These are phyloP conservation scores for Tuber magnatum DNA, from an alignment of 495 filamentous ascomycete genomes.

Conservation along the genomic window DNA sequence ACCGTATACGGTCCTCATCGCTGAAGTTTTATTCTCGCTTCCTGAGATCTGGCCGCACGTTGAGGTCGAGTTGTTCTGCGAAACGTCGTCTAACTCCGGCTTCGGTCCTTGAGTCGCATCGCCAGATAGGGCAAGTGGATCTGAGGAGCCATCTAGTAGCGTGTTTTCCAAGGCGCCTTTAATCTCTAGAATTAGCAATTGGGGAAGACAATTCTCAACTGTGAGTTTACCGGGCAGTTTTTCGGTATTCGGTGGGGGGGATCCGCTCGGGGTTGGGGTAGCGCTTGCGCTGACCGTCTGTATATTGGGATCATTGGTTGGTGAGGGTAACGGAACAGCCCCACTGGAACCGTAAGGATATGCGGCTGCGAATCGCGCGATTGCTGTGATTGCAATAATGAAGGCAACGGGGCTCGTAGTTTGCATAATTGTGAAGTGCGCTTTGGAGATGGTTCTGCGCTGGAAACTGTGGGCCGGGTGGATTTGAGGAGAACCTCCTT, in stretches of 20 bases:
- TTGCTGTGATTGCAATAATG: background rate
- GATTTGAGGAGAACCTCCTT: background rate
- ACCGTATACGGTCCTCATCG: background rate
- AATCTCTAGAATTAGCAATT: background rate
- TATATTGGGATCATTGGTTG: background rate
- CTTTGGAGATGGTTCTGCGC: background rate
- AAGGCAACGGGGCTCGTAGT: background rate
- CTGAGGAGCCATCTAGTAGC: background rate
- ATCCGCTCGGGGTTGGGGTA: background rate
- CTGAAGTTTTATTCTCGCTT: background rate
- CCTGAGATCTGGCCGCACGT: background rate
- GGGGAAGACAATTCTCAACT: background rate
- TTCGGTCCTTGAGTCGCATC: background rate
- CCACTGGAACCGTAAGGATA: background rate
- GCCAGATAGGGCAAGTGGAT: no score
- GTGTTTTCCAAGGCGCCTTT: background rate
- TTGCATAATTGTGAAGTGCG: background rate
- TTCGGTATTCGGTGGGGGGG: background rate
- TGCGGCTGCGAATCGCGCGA: background rate
- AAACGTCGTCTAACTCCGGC: background rate
- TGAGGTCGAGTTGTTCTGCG: background rate
- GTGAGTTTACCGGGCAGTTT: background rate
- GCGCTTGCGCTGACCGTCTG: background rate
- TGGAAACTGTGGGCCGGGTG: background rate
- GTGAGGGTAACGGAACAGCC: background rate